Conservation (phyloP, 805 yeast species). For the Debaryomyces hansenii region DNA sequence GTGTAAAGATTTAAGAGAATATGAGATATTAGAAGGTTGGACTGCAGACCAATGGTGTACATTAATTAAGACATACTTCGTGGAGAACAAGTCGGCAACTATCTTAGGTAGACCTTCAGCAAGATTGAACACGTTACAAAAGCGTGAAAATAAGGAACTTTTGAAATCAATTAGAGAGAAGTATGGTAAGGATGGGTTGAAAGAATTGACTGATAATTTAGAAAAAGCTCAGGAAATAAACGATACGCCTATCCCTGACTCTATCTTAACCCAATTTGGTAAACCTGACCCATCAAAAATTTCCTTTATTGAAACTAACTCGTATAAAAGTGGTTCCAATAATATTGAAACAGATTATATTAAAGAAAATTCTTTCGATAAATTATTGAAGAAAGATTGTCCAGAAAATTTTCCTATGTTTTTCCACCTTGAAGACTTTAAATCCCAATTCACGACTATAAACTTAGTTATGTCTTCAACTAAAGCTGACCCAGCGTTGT, state of each 20-base stretch:
- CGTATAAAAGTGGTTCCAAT: conserved; percentile 60
- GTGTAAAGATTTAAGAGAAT: conserved; percentile 58
- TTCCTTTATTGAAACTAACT: conserved; percentile 64
- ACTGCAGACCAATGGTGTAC: conserved; percentile 63
- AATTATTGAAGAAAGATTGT: conserved; percentile 17
- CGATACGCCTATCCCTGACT: conserved; percentile 74
- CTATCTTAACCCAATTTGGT: conserved; percentile 58
- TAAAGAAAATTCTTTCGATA: conserved; percentile 23
- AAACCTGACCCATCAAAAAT: conserved; percentile 77
- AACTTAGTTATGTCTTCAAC: conserved; percentile 60
- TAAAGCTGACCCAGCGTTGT: conserved; percentile 47
- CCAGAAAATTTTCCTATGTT: conserved; percentile 62
- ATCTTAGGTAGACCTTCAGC: conserved; percentile 74
- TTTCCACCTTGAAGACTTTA: conserved; percentile 75
- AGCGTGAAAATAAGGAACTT: conserved; percentile 50
- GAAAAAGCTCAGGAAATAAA: conserved; percentile 65
- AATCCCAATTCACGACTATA: conserved; percentile 76
- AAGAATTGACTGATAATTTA: conserved; percentile 49
- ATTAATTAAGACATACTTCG: conserved; percentile 51
- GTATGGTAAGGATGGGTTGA: conserved; percentile 62
- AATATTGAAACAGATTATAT: conserved; percentile 30
- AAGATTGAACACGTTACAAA: conserved; percentile 51
- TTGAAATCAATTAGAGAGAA: conserved; percentile 48
- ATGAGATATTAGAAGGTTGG: conserved; percentile 62
- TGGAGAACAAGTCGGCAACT: conserved; percentile 62